Conservation (phyloP, 805 yeast species). For the Yarrowia osloensis region DNA sequence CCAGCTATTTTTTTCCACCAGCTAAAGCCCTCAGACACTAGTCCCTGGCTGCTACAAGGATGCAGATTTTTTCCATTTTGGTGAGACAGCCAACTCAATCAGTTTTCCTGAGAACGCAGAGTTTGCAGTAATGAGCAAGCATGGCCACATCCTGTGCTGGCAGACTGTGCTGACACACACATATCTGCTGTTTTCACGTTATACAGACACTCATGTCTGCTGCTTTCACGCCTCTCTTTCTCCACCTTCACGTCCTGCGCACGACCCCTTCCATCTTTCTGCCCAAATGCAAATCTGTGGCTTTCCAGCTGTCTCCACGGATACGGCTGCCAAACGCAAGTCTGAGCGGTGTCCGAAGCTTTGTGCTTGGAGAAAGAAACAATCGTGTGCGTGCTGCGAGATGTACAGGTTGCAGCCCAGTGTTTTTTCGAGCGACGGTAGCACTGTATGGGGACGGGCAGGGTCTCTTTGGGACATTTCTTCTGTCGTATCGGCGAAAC, state of each 20-base stretch:
- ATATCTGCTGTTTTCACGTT: background rate
- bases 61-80: background rate
- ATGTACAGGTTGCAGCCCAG: background rate
- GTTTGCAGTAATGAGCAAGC: background rate
- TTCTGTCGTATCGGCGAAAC: slow-evolving; percentile 4
- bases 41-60: background rate
- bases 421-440: background rate
- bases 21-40: background rate
- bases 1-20: too few relatives aligned
- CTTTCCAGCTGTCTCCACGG: background rate
- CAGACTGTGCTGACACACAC: too few relatives aligned
- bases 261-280: background rate
- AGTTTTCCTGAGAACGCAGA: background rate
- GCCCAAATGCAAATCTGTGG: background rate
- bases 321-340: background rate
- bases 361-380: background rate
- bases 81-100: background rate
- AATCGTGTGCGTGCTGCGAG: background rate
- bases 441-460: background rate
- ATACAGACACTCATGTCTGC: background rate
- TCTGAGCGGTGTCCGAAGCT: background rate
- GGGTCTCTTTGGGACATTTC: background rate
- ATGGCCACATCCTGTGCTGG: background rate
- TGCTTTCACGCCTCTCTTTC: background rate
- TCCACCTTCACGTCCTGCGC: background rate